A percentile compares a stretch with the other conserved stretches of the same genome.
Evolutionary conservation across 352 stramenopile species (phyloP).

Genomic region (Pythium diclinum): DNA sequence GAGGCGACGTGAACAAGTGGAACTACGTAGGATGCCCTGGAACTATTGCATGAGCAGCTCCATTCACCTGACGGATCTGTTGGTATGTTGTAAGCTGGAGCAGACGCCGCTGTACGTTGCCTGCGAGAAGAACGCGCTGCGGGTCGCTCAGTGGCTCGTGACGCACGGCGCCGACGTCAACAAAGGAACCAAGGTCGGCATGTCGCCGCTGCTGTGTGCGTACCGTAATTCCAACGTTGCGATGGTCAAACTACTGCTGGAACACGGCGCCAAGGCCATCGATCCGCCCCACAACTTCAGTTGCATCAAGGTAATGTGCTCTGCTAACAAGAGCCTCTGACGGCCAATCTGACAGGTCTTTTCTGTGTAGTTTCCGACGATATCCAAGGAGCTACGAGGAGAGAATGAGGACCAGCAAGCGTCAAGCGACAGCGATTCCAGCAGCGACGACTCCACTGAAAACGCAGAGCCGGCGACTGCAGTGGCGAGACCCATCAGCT

Average conservation of each 20-base stretch:
- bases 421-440: constrained; percentile 6
- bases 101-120: constrained; percentile 57
- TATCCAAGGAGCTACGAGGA: constrained; percentile 15
- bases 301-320: constrained; percentile 33
- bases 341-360: neutral
- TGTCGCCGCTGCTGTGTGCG: constrained; percentile 52
- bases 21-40: constrained; percentile 32
- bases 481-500: constrained; percentile 5
- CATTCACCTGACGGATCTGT: neutral
- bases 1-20: constrained; percentile 47
- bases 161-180: constrained; percentile 54
- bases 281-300: constrained; percentile 33
- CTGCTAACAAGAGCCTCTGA: neutral
- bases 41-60: too few species aligned
- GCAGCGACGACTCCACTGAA: constrained; percentile 1
- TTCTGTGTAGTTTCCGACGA: constrained; percentile 21
- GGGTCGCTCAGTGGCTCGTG: constrained; percentile 45
- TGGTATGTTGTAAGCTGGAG: constrained; percentile 34
- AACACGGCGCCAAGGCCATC: constrained; percentile 40
- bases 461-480: neutral
- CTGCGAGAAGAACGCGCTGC: constrained; percentile 45
- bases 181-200: constrained; percentile 48
- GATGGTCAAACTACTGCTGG: constrained; percentile 44
- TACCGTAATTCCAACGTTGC: constrained; percentile 49
- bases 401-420: constrained; percentile 13